Base-by-base conservation (phyloP, 176 grass and related monocot species). In the Neostapfia colusana region DNA sequence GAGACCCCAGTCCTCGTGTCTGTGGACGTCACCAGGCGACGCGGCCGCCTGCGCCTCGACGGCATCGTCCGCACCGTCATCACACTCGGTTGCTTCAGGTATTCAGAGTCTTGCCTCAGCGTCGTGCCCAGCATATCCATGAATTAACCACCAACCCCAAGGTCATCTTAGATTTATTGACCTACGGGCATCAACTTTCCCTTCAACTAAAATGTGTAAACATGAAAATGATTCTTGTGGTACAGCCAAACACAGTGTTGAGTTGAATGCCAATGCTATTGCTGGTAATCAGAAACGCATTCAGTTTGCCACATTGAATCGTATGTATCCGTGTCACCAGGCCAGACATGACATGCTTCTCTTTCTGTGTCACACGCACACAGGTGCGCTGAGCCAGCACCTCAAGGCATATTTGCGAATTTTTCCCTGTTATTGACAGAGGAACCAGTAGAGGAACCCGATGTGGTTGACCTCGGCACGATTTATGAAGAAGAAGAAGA, bases 41-140 rank as follows among this genome's bases (percentile, higher is more conserved):
- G 71, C 39, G 83, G 85, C 64, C 74, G 83, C 69, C 70, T 93
- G 35, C 86, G 83, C 68, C 90, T 97, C 14, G 90, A 97, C 65
- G 85, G 85, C 75, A 93, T 97, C 69, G 38, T 93, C 14, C 83
- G 90, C 53, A 97, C 90, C 14, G 85, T 97, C 60, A 86, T 97
- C 76, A 89, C 85, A 7, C 90, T 93, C 34, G 77, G 76, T n/a
- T 97, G 90, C 90, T 86, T 93, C 43, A 82, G 88, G 93, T 96
- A 13, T 21, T 31, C 31, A 31, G 31, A 31, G 31, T 31, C 3
- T 31, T 31, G 31, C 31, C 31, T 31, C 31, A 3, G 31, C 31
- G 31, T 31, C 31, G 31, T 31, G 3, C 31, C 31, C 31, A 31
- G 3, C 31, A 1, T 31, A 31, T 31, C 31, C 2, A 10, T n/a